phyloP scores from a whole-genome alignment of 2,329 filamentous ascomycete genomes.

The Ceratocystis variospora region DNA sequence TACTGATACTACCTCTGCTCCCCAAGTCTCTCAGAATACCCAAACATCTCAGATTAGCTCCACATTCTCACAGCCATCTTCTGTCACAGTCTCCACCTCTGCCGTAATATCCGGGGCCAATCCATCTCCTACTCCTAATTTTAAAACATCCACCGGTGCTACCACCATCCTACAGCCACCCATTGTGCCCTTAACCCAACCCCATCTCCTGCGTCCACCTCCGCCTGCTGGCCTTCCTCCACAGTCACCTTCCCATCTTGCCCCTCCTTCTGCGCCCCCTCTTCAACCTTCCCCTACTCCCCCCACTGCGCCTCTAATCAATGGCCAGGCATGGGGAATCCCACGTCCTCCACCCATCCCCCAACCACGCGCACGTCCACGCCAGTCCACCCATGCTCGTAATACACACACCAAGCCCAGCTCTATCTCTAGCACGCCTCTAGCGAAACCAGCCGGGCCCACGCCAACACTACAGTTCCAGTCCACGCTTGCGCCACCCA shows the following conservation, averaged over 20 bases:
- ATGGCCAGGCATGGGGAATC: constrained; percentile 15
- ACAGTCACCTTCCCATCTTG: neutral
- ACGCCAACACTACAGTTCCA: neutral
- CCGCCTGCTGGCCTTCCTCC: constrained; percentile 15
- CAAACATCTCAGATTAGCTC: neutral
- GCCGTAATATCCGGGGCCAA: neutral
- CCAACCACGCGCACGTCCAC: constrained; percentile 2
- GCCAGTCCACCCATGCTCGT: neutral
- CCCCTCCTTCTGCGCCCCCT: neutral
- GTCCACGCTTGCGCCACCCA: neutral
- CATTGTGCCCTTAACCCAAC: constrained; percentile 9
- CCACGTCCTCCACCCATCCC: constrained; percentile 8
- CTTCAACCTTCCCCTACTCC: neutral
- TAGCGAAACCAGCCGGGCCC: neutral
- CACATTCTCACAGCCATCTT: neutral
- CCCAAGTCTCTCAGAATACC: neutral
- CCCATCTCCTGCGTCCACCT: constrained; percentile 14
- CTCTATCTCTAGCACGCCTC: neutral
- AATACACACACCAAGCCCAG: neutral
- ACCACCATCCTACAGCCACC: constrained; percentile 12
- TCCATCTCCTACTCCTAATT: neutral
- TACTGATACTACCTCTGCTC: neutral
- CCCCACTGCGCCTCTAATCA: constrained; percentile 6
- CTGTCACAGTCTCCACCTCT: neutral
- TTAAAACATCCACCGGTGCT: neutral